Percentiles rank a stretch among this genome's conserved stretches.
These are phyloP conservation scores for Epichloe sp. DNA, from an alignment of 2,329 filamentous ascomycete species.

Conservation along the genomic window DNA sequence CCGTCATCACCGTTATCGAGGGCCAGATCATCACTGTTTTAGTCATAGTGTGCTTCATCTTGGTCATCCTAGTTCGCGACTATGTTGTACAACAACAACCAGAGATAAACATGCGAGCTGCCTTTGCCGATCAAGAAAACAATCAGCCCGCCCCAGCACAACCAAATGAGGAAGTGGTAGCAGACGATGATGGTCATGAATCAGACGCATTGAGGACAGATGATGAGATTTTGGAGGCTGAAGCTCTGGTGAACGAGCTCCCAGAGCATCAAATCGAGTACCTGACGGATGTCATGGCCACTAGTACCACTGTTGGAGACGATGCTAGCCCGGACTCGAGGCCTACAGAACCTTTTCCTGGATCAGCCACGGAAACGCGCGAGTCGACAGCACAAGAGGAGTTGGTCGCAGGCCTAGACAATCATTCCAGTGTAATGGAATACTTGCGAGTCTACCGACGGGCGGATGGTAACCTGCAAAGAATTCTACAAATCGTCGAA, in stretches of 20 bases:
- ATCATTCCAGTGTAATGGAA: slow-evolving; percentile 17
- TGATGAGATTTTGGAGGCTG: slow-evolving; percentile 19
- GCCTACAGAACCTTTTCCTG: neutral
- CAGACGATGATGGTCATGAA: slow-evolving; percentile 8
- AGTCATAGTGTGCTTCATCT: slow-evolving; percentile 85
- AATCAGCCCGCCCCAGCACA: slow-evolving; percentile 9
- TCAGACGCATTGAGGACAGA: slow-evolving; percentile 19
- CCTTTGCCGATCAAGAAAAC: slow-evolving; percentile 36
- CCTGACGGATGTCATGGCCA: neutral
- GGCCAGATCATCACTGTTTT: slow-evolving; percentile 87
- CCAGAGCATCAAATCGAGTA: neutral
- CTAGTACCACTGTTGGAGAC: neutral
- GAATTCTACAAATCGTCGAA: slow-evolving; percentile 47
- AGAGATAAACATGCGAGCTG: slow-evolving; percentile 68
- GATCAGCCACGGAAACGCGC: neutral
- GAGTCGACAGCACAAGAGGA: neutral
- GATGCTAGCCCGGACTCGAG: neutral
- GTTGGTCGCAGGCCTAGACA: neutral
- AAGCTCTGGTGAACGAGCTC: slow-evolving; percentile 7
- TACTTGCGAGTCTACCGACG: slow-evolving; percentile 43
- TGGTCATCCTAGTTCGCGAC: slow-evolving; percentile 93
- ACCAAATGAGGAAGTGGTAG: slow-evolving; percentile 10
- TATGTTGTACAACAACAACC: slow-evolving; percentile 98
- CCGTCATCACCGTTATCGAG: slow-evolving; percentile 73
- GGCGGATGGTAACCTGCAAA: slow-evolving; percentile 44